A percentile compares a stretch with the other conserved stretches of the same genome.
Evolutionary conservation across 495 filamentous ascomycete species (phyloP).

Genomic region (Halenospora varia): DNA sequence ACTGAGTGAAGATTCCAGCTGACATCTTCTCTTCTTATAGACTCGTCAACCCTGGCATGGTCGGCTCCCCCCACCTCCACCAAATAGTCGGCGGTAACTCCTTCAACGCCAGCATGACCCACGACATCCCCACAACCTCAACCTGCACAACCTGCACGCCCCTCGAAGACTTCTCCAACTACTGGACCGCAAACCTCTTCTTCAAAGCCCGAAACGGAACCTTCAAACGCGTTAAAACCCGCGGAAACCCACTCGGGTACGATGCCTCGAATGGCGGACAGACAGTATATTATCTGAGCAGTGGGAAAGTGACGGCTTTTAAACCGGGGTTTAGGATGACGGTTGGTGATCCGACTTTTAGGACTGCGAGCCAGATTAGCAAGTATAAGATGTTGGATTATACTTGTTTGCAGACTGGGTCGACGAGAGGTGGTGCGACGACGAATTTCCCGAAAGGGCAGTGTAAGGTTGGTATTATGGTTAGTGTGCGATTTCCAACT

Average conservation of each 20-base stretch:
- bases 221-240: slow-evolving; percentile 36
- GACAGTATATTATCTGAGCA: slow-evolving; percentile 33
- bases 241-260: slow-evolving; percentile 30
- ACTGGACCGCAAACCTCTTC: slow-evolving; percentile 39
- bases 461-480: slow-evolving; percentile 37
- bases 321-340: slow-evolving; percentile 40
- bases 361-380: neutral
- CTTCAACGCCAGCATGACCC: slow-evolving; percentile 30
- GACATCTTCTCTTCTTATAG: slow-evolving; percentile 21
- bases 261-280: slow-evolving; percentile 33
- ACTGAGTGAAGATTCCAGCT: neutral
- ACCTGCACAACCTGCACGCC: slow-evolving; percentile 33
- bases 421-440: slow-evolving; percentile 20
- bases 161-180: slow-evolving; percentile 36
- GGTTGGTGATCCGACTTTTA: slow-evolving; percentile 32
- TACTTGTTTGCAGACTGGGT: slow-evolving; percentile 28
- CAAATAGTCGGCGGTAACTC: slow-evolving; percentile 39
- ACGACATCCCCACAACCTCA: slow-evolving; percentile 24
- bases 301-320: slow-evolving; percentile 12
- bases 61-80: slow-evolving; percentile 34
- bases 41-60: slow-evolving; percentile 12
- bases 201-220: slow-evolving; percentile 37
- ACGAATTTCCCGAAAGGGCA: slow-evolving; percentile 28
- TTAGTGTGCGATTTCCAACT: slow-evolving; percentile 63
- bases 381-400: slow-evolving; percentile 24